Evolutionary conservation across 805 yeast species (phyloP).

Genomic region (Komagataella pastoris): DNA sequence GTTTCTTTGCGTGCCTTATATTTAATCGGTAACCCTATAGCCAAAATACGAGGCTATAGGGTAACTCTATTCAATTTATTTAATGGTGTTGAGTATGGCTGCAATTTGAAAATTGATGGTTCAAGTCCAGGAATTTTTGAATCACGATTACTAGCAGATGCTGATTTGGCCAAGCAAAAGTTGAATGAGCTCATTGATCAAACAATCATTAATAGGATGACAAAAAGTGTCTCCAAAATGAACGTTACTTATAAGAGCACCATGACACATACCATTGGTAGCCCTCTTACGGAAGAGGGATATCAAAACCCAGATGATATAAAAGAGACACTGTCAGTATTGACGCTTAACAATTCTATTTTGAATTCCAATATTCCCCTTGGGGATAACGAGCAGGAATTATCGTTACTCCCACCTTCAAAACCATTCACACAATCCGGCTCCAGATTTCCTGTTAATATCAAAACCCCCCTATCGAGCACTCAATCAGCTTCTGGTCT

Average conservation of each 20-base stretch:
- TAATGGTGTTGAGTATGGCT: slow-evolving; percentile 36
- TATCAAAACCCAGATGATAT: not conserved
- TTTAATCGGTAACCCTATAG: slow-evolving; percentile 24
- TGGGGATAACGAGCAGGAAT: not conserved
- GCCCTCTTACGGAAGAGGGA: not conserved
- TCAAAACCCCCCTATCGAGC: not conserved
- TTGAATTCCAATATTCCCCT: not conserved
- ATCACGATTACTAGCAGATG: slow-evolving; percentile 37
- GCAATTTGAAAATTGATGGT: slow-evolving; percentile 39
- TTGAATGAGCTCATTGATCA: slow-evolving; percentile 26
- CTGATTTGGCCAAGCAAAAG: slow-evolving; percentile 29
- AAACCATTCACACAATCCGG: not conserved
- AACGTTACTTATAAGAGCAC: slow-evolving; percentile 4
- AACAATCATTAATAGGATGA: slow-evolving; percentile 20
- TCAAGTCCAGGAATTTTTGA: slow-evolving; percentile 52
- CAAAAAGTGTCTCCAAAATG: slow-evolving; percentile 23
- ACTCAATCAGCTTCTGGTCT: not conserved
- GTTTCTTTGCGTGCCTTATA: slow-evolving; percentile 13
- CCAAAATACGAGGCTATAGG: slow-evolving; percentile 27
- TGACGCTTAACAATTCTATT: not conserved
- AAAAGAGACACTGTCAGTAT: not conserved
- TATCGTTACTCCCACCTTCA: not conserved
- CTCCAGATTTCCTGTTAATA: not conserved
- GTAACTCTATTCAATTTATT: slow-evolving; percentile 41
- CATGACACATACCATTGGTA: not conserved